Evolutionary conservation across 306 rosid genomes (phyloP).

Genomic region (Cicer arietinum): DNA sequence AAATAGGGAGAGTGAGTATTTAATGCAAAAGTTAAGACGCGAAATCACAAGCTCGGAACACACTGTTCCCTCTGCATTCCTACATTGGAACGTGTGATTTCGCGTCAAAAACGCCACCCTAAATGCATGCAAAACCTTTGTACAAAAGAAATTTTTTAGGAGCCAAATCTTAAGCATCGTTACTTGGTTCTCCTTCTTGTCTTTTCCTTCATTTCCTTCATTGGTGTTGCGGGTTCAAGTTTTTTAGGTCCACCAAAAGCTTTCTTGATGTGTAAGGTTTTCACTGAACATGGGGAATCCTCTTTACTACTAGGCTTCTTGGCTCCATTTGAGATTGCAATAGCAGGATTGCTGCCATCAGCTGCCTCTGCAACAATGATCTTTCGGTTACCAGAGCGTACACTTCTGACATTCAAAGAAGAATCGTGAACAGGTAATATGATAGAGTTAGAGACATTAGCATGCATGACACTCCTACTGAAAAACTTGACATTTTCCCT

Average conservation of each 20-base stretch:
- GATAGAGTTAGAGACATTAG: constrained; percentile 13
- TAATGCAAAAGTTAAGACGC: background rate
- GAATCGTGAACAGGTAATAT: constrained; percentile 40
- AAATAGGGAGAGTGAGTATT: constrained; percentile 7
- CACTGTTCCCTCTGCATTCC: background rate
- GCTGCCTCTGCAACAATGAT: constrained; percentile 37
- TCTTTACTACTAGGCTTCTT: constrained; percentile 44
- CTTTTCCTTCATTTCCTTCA: constrained; percentile 68
- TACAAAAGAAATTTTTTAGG: constrained; percentile 29
- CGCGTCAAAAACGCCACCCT: background rate
- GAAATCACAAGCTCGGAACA: background rate
- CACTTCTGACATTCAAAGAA: constrained; percentile 60
- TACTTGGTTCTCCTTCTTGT: constrained; percentile 56
- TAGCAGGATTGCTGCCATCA: constrained; percentile 38
- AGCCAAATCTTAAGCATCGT: background rate
- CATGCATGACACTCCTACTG: constrained; percentile 39
- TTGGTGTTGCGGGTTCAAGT: constrained; percentile 42
- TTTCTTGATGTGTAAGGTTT: constrained; percentile 51
- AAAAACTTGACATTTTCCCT: constrained; percentile 43
- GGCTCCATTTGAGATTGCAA: constrained; percentile 49
- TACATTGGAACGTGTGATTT: background rate
- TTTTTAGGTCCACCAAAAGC: constrained; percentile 53
- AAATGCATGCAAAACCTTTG: constrained; percentile 18
- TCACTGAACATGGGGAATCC: constrained; percentile 52
- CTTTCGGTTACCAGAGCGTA: constrained; percentile 47